Evolutionary conservation across 306 rosid species (phyloP), one percentile per base, ranked within the genome.

Genomic region (Dryas octopetala): DNA sequence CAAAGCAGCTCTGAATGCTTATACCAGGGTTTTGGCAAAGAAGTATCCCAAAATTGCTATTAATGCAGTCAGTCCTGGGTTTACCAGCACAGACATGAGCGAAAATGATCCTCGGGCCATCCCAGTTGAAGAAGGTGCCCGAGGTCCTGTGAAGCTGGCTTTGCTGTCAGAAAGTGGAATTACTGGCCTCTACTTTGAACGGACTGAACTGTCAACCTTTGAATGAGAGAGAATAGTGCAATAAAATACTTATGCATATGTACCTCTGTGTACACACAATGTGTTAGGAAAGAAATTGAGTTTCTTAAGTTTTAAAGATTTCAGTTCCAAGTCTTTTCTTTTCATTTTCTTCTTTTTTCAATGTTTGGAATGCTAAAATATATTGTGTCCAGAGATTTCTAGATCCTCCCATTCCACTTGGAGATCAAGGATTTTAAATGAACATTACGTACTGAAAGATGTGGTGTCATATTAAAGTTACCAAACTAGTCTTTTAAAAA

Each of bases 21-120:
- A 86, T 75, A 86, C 90, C 58, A 84, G 90, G 57, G 38, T 78
- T 66, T 72, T 86, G 54, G 86, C 85, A 5, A 82, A 70, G 16
- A 59, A 26, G 68, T 60, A 81, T 44, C 82, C 64, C 1, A 13
- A 50, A 15, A 74, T 83, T 28, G 76, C 82, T 47, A 66, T 83
- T 0, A 89, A 86, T 45, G 48, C 75, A 60, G 85, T 82, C 23
- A 49, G 88, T 10, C 91, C 93, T 46, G 85, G 88, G 17, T 83
- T 41, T 11, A 70, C 74, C 6, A 12, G 14, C 16, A 70, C 74
- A n/a, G 74, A 70, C 10, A 3, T 17, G n/a, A 70, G 41, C 64
- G 52, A 16, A 5, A 23, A 23, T 23, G 23, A 23, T 23, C 23
- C 23, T 23, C 23, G 23, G 23, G 23, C 23, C 23, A 23, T 23